Conservation (phyloP, 2,329 filamentous ascomycete genomes). For the Aspergillus novofumigatus region DNA sequence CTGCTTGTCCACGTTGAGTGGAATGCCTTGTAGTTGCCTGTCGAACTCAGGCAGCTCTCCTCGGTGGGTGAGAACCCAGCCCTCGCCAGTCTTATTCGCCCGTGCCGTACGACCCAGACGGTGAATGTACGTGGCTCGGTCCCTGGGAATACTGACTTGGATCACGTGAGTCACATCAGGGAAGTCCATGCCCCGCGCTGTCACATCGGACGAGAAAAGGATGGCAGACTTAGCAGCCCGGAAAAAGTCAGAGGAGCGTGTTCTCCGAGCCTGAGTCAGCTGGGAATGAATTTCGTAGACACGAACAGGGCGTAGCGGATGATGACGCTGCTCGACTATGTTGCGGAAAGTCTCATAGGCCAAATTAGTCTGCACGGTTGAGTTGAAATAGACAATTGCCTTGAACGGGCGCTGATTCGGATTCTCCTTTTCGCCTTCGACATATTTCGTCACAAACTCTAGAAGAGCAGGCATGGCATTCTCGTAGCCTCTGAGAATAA, state of each 20-base stretch:
- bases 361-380: constrained; percentile 67
- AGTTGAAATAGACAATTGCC: constrained; percentile 89
- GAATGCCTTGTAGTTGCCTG: constrained; percentile 50
- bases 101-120: constrained; percentile 71
- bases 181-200: constrained; percentile 79
- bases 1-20: constrained; percentile 43
- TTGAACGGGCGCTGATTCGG: constrained; percentile 67
- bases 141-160: constrained; percentile 62
- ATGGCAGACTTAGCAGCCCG: constrained; percentile 59
- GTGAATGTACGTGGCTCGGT: constrained; percentile 71
- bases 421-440: constrained; percentile 39
- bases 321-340: constrained; percentile 34
- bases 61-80: constrained; percentile 55
- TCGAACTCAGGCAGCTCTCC: constrained; percentile 49
- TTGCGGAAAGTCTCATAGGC: constrained; percentile 56
- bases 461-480: constrained; percentile 73
- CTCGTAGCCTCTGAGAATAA: constrained; percentile 63
- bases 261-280: constrained; percentile 66
- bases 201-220: constrained; percentile 74
- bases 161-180: constrained; percentile 76
- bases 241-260: constrained; percentile 68
- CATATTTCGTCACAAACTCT: constrained; percentile 66
- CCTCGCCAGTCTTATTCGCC: constrained; percentile 60
- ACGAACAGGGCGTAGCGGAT: constrained; percentile 29
- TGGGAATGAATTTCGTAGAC: constrained; percentile 71